These are phyloP conservation scores for Dentipellis fragilis DNA, from an alignment of 768 basidiomycete genomes.

Conservation along the genomic window DNA sequence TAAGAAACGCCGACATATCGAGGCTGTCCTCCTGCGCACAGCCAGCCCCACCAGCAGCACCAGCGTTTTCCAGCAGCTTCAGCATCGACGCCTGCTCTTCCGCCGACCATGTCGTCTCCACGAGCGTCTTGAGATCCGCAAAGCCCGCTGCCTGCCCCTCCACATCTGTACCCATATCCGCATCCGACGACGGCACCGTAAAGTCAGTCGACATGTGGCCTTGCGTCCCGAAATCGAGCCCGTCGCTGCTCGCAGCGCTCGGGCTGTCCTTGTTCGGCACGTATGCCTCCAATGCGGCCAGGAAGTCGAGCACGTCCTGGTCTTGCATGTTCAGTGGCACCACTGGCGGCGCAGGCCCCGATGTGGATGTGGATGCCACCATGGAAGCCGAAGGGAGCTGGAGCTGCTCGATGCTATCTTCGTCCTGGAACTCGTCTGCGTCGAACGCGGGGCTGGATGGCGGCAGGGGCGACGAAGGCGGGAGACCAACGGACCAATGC, in stretches of 20 bases:
- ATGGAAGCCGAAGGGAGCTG: not conserved
- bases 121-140: not conserved
- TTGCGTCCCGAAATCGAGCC: not conserved
- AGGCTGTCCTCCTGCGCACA: too few relatives aligned
- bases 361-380: not conserved
- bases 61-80: not conserved
- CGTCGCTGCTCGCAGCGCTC: not conserved
- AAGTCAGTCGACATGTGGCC: not conserved
- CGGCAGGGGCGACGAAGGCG: conserved; percentile 23
- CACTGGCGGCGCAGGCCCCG: too few relatives aligned
- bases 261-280: conserved; percentile 1
- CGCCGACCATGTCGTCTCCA: not conserved
- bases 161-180: not conserved
- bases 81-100: not conserved
- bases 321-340: not conserved
- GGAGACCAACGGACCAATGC: conserved; percentile 18
- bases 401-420: conserved; percentile 3
- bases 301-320: not conserved
- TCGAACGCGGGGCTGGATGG: conserved; percentile 26
- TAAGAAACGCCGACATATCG: too few relatives aligned
- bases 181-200: not conserved
- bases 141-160: not conserved
- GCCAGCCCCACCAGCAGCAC: not conserved
- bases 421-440: conserved; percentile 11
- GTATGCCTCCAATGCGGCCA: not conserved